These are phyloP conservation scores for Daedaleopsis sinensis DNA, from an alignment of 768 basidiomycete genomes.

Conservation along the genomic window DNA sequence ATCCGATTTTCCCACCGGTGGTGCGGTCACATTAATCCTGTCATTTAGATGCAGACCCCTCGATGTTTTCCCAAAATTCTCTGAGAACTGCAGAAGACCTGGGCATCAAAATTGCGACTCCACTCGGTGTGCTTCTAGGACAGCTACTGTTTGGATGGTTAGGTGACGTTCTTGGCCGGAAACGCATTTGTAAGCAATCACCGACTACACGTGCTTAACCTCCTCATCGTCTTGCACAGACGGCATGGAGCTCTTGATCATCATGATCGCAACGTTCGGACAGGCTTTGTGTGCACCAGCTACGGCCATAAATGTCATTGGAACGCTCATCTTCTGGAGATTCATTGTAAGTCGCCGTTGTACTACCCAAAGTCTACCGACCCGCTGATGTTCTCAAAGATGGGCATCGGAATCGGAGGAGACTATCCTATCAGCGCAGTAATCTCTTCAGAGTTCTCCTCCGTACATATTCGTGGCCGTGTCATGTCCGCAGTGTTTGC, in stretches of 20 bases:
- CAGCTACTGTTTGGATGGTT: constrained; percentile 50
- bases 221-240: constrained; percentile 32
- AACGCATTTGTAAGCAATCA: constrained; percentile 36
- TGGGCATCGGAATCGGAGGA: constrained; percentile 47
- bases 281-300: constrained; percentile 43
- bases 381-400: constrained; percentile 7
- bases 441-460: constrained; percentile 53
- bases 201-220: neutral
- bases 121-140: constrained; percentile 43
- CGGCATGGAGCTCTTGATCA: constrained; percentile 46
- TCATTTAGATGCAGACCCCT: neutral
- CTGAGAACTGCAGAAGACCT: constrained; percentile 49
- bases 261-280: constrained; percentile 42
- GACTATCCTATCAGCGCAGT: constrained; percentile 52
- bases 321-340: constrained; percentile 48
- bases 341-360: constrained; percentile 39
- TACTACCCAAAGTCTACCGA: neutral
- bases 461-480: constrained; percentile 46
- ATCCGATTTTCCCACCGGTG: neutral
- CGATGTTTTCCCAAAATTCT: constrained; percentile 16
- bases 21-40: neutral
- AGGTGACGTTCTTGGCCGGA: constrained; percentile 46
- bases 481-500: constrained; percentile 55
- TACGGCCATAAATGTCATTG: constrained; percentile 43
- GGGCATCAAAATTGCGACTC: constrained; percentile 47